Conservation (phyloP, 495 filamentous ascomycete genomes). For the Diplogelasinospora grovesii region DNA sequence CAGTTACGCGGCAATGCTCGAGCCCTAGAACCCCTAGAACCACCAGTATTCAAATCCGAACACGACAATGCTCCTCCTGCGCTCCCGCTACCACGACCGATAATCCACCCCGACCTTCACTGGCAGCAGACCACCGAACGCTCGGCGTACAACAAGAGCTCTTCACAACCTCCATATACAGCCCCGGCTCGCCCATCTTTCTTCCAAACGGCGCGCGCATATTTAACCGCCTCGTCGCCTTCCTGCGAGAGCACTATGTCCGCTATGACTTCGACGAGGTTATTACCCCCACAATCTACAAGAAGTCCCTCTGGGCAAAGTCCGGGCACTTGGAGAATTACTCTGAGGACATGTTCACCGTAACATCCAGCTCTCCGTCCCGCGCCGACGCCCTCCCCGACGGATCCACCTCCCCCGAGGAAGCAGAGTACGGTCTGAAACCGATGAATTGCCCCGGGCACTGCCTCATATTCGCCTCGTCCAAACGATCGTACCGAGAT, state of each 20-base stretch:
- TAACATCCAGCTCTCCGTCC: conserved; percentile 50
- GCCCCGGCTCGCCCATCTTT: conserved; percentile 84
- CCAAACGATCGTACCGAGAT: conserved; percentile 69
- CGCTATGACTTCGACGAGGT: conserved; percentile 89
- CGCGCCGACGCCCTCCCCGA: conserved; percentile 32
- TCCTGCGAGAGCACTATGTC: conserved; percentile 80
- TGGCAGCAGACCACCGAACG: conserved; percentile 58
- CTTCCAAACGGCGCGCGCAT: conserved; percentile 78
- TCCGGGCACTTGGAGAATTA: conserved; percentile 94
- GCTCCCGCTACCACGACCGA: not conserved
- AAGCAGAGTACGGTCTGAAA: conserved; percentile 83
- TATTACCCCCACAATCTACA: conserved; percentile 90
- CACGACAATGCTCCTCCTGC: conserved; percentile 28
- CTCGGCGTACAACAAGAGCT: conserved; percentile 67
- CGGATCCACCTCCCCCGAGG: conserved; percentile 39
- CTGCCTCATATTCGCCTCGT: conserved; percentile 74
- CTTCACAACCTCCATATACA: conserved; percentile 71
- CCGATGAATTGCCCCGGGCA: conserved; percentile 98
- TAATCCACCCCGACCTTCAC: no score
- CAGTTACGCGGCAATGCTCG: no score
- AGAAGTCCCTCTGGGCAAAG: conserved; percentile 79
- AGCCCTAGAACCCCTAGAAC: no score
- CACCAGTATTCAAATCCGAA: conserved; percentile 2
- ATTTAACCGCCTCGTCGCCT: conserved; percentile 79
- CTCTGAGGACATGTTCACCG: conserved; percentile 91